Base-by-base conservation (phyloP, 2,329 filamentous ascomycete species). In the Chaetomium olivaceum region DNA sequence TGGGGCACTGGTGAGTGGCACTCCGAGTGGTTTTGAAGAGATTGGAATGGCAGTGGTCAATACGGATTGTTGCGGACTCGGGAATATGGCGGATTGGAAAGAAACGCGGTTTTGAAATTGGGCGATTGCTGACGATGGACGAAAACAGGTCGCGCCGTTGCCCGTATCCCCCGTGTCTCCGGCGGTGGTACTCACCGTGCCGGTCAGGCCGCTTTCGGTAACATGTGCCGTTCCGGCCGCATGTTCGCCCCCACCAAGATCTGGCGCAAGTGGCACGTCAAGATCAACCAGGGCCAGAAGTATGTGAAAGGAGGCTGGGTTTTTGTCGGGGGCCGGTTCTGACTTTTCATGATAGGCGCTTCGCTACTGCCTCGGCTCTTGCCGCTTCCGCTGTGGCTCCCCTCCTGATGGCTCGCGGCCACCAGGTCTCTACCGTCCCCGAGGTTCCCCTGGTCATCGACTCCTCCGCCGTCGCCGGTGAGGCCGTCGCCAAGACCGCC, bases 161-260 rank as follows among this genome's bases (percentile, higher is more conserved):
- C 95, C 82, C 95, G 95, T 98, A 99, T 99, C 79, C 95, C 96
- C 79, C 95, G 95, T 97, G 95, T 99, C 82, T 98, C 95, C 80
- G 95, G 95, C 89, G 94, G 95, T 87, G 95, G 95, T 92, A 99
- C 95, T 82, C 95, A 99, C 90, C 94, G 95, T 88, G 95, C 95
- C 80, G 95, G 95, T 87, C 95, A 99, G 88, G 95, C 95, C 83
- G 95, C 95, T 76, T 99, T 98, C 84, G 95, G 95, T 92, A 99
- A 99, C 91, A 93, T 94, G 93, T 99, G 95, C 87, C 93, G 95
- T 82, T 97, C 94, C 80, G 95, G 96, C 87, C 95, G 95, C 86
- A 99, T 99, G 95, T 99, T 99, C 86, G 95, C 95, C 76, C 95
- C 95, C 75, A 99, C 95, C 85, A 99, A 99, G 91, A 91, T 97